A percentile compares a stretch with the other conserved stretches of the same genome.
phyloP scores from a whole-genome alignment of 179 eudicot genomes.

The Kewa caespitosa region DNA sequence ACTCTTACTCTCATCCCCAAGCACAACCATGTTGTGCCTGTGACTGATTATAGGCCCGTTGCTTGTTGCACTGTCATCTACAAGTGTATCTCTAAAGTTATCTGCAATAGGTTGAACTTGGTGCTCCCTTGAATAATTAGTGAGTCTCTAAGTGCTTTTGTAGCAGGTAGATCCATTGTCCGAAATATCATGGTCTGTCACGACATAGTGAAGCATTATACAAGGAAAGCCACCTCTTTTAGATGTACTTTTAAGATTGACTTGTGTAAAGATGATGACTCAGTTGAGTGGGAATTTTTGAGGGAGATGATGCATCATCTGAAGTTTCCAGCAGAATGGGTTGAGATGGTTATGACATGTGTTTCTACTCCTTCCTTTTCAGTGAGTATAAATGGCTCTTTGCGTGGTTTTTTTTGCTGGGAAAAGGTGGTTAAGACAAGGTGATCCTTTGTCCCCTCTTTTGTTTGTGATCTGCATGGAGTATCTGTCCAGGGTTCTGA shows the following conservation, averaged over 20 bases:
- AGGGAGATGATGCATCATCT: background rate
- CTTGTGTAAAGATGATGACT: background rate
- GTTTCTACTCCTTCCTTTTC: background rate
- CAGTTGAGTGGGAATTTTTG: background rate
- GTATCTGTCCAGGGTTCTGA: background rate
- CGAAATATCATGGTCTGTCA: background rate
- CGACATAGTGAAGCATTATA: background rate
- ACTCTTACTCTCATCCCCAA: background rate
- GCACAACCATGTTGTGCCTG: too few species aligned
- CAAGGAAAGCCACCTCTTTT: background rate
- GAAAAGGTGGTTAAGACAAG: background rate
- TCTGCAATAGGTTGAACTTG: background rate
- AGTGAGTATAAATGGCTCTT: background rate
- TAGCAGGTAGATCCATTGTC: background rate
- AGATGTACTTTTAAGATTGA: background rate
- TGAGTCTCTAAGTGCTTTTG: background rate
- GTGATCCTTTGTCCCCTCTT: background rate
- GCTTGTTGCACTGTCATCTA: background rate
- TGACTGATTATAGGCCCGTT: background rate
- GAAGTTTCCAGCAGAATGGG: background rate
- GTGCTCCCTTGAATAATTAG: background rate
- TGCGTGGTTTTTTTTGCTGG: background rate
- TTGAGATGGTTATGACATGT: background rate
- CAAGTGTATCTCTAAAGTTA: background rate
- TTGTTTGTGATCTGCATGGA: background rate